Evolutionary conservation across 768 basidiomycete species (phyloP), one percentile per base, ranked within the genome.

Genomic region (Suillus subluteus): DNA sequence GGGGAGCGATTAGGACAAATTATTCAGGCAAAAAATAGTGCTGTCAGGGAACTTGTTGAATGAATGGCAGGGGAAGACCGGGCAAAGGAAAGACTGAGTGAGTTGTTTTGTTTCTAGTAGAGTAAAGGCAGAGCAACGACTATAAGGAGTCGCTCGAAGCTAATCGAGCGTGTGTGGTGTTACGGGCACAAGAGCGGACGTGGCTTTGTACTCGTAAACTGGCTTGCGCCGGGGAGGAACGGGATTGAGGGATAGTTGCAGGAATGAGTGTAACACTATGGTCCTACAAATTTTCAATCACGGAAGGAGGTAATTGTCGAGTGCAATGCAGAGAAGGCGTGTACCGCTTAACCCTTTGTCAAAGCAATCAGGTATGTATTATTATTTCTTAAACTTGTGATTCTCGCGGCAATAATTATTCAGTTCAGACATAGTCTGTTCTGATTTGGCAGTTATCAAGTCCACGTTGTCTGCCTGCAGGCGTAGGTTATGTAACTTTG

Each of bases 391-490:
- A 50, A 61, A 71, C 59, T 62, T 62, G 18, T 62, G 62, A 73
- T 74, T 70, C 68, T 26, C 71, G 35, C 74, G 77, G 76, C 66
- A 68, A 73, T 69, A 82, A 81, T 61, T 41, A 41, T 59, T 59
- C 16, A 41, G n/a, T 82, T 81, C 79, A 79, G 74, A 73, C 79
- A 78, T 78, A 80, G 81, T 61, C 32, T 62, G 74, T 82, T 89
- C 86, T 84, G 85, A 87, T 87, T 77, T 73, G 77, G 76, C 66
- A 77, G 54, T 26, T 65, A 70, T 81, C 78, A 77, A 81, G 77
- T 79, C 78, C 85, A 91, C 89, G 89, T 89, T 89, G 83, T 81
- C 79, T 88, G 89, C 89, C 89, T 90, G 87, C 88, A 90, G 88
- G 89, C 88, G 85, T 74, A 72, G 69, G 73, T 75, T 78, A 83